Conservation (phyloP, 2,329 filamentous ascomycete genomes). For the Ceratocystis colombiana region DNA sequence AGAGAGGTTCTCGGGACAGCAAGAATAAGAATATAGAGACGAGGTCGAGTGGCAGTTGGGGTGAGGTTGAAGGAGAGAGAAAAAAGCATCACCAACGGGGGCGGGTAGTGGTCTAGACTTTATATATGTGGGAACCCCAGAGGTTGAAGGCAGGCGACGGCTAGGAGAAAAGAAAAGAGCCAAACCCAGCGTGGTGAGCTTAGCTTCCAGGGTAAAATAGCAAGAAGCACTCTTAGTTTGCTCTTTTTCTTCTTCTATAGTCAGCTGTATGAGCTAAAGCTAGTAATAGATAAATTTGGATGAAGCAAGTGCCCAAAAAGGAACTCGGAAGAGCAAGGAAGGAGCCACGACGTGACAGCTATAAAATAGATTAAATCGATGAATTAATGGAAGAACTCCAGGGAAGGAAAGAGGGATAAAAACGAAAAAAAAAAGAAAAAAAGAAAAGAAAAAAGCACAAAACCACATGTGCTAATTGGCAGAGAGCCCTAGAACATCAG, state of each 20-base stretch:
- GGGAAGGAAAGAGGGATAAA: background rate
- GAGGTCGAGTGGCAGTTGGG: background rate
- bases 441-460: background rate
- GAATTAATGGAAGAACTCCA: background rate
- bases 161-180: background rate
- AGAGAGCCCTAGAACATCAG: too few species aligned
- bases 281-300: conserved; percentile 6
- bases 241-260: background rate
- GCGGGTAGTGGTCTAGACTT: background rate
- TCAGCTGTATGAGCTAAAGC: conserved; percentile 11
- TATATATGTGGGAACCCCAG: conserved; percentile 9
- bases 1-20: background rate
- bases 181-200: background rate
- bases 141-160: background rate
- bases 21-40: background rate
- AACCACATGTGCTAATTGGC: background rate
- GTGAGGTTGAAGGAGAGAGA: background rate
- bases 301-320: conserved; percentile 6
- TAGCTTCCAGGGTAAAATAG: background rate
- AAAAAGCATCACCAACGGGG: background rate
- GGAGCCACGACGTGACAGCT: background rate
- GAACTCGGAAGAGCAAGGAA: conserved; percentile 6
- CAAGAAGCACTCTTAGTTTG: conserved; percentile 3
- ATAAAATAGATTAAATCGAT: conserved; percentile 12
- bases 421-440: background rate